These are phyloP conservation scores for Cardamine occulta DNA, from an alignment of 345 rosid genomes.

Conservation along the genomic window DNA sequence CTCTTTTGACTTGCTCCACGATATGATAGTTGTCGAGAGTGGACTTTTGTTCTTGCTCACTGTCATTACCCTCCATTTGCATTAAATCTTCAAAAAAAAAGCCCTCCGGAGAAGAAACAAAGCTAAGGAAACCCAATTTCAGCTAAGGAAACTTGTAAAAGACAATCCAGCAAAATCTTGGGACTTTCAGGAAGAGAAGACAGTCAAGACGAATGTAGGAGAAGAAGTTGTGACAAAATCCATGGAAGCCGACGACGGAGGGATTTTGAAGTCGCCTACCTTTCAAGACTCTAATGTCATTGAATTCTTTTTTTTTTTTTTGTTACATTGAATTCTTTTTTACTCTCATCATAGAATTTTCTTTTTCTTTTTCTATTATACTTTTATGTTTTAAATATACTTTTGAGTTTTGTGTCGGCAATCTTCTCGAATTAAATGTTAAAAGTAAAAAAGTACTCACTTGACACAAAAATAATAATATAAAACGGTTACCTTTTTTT, in stretches of 20 bases:
- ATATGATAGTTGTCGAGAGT: slow-evolving; percentile 78
- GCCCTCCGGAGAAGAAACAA: slow-evolving; percentile 3
- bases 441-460: not conserved
- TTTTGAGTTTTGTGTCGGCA: slow-evolving; percentile 31
- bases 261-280: slow-evolving; percentile 23
- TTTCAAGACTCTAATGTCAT: slow-evolving; percentile 8
- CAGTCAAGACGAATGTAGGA: not conserved
- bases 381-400: not conserved
- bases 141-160: not conserved
- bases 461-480: not conserved
- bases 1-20: slow-evolving; percentile 87
- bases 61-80: slow-evolving; percentile 35
- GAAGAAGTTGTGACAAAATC: not conserved
- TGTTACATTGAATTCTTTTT: not conserved
- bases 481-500: not conserved
- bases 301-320: not conserved
- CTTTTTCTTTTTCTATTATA: not conserved
- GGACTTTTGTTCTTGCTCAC: slow-evolving; percentile 48
- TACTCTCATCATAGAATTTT: slow-evolving; percentile 1
- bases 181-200: slow-evolving; percentile 18
- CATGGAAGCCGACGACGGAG: slow-evolving; percentile 33
- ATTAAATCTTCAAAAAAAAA: slow-evolving; percentile 14
- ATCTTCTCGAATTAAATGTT: not conserved
- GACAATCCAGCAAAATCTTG: not conserved
- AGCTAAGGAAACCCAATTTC: slow-evolving; percentile 7